phyloP scores from a whole-genome alignment of 371 early-diverging fungal species.

The Mucor plumbeus region DNA sequence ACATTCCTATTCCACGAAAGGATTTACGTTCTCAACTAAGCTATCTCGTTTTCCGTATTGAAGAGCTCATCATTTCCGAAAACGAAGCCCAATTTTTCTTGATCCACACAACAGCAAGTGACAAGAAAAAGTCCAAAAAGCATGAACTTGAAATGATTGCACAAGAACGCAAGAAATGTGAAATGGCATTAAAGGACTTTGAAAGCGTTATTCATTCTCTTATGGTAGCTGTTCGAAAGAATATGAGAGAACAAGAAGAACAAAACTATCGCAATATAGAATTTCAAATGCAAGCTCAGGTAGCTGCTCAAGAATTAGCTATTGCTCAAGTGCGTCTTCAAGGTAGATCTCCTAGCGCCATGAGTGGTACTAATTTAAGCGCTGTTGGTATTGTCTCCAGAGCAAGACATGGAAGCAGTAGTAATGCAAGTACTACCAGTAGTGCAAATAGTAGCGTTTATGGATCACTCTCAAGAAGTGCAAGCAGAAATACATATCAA shows the following conservation, averaged over 20 bases:
- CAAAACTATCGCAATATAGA: conserved; percentile 26
- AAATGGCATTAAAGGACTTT: conserved; percentile 30
- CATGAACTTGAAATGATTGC: conserved; percentile 38
- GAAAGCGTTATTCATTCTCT: conserved; percentile 32
- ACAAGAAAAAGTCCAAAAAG: conserved; percentile 29
- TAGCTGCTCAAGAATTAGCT: conserved; percentile 37
- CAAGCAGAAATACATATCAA: neutral
- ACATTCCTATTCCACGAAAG: conserved; percentile 34
- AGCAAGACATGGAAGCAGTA: conserved; percentile 15
- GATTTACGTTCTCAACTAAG: conserved; percentile 41
- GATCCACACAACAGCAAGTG: conserved; percentile 39
- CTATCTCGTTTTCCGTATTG: conserved; percentile 30
- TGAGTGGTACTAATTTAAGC: conserved; percentile 13
- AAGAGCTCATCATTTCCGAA: conserved; percentile 35
- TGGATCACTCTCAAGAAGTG: neutral
- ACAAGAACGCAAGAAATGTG: conserved; percentile 37
- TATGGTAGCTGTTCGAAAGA: conserved; percentile 30
- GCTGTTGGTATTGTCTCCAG: conserved; percentile 9
- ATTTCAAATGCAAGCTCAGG: conserved; percentile 32
- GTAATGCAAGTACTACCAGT: conserved; percentile 24
- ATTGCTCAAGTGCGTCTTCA: conserved; percentile 37
- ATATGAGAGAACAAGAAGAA: conserved; percentile 27
- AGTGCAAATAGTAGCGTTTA: conserved; percentile 20
- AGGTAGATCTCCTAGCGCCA: conserved; percentile 4
- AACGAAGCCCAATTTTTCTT: conserved; percentile 46